phyloP scores from a whole-genome alignment of 306 rosid genomes.

The Astragalus glycyphyllos region DNA sequence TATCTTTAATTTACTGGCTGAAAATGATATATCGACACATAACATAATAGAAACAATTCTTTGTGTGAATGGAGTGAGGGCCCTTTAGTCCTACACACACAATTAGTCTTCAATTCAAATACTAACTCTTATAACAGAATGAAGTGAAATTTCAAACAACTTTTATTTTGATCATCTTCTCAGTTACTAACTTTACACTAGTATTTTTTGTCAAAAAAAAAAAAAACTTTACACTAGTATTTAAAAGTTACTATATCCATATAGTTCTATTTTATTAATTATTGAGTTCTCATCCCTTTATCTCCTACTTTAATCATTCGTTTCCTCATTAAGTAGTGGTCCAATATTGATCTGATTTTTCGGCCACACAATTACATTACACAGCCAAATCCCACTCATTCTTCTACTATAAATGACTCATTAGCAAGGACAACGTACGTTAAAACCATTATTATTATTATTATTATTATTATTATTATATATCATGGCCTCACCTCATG shows the following conservation, averaged over 20 bases:
- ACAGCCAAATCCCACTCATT: constrained; percentile 1
- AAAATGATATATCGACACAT: not conserved
- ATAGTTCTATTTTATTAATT: constrained; percentile 1
- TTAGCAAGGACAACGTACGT: constrained; percentile 7
- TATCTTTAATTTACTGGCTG: constrained; percentile 32
- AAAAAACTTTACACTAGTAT: constrained; percentile 12
- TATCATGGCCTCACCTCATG: constrained; percentile 38
- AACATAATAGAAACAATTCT: constrained; percentile 32
- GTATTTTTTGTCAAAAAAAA: too few species aligned
- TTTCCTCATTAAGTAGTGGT: constrained; percentile 36
- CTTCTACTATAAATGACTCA: constrained; percentile 38
- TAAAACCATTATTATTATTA: constrained; percentile 36
- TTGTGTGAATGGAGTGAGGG: constrained; percentile 19
- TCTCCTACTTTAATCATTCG: not conserved
- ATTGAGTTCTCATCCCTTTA: constrained; percentile 15
- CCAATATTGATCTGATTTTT: constrained; percentile 45
- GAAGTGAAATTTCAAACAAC: not conserved
- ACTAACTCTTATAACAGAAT: not conserved
- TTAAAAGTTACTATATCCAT: constrained; percentile 1
- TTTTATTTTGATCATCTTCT: constrained; percentile 14
- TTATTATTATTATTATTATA: not conserved
- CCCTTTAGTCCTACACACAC: constrained; percentile 13
- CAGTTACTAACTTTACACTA: not conserved
- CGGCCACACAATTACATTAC: constrained; percentile 41
- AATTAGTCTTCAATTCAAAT: too few species aligned